A percentile compares a stretch with the other conserved stretches of the same genome.
Conservation (phyloP, 306 rosid genomes). For the Prunus campanulata region DNA sequence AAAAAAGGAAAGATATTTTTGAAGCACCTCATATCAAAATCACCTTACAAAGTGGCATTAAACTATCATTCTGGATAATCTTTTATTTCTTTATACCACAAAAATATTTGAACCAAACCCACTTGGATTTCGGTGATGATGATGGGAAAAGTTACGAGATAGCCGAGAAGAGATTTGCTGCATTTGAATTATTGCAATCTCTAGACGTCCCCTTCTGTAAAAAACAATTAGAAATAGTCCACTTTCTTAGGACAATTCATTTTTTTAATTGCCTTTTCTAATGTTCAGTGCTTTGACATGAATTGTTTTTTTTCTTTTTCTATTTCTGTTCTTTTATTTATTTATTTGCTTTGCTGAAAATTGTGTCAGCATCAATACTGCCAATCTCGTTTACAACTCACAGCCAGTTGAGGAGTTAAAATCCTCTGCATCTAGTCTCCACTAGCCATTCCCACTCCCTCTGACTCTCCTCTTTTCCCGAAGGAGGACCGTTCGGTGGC, state of each 20-base stretch:
- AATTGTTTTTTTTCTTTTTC: neutral
- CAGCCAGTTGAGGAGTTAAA: neutral
- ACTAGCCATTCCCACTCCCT: neutral
- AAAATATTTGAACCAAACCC: neutral
- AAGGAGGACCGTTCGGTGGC: too few relatives aligned
- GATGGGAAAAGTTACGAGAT: neutral
- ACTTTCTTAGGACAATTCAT: neutral
- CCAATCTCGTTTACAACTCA: neutral
- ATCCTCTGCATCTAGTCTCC: neutral
- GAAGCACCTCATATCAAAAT: neutral
- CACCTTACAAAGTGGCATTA: neutral
- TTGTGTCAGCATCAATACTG: neutral
- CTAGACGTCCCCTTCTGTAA: neutral
- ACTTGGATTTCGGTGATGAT: neutral
- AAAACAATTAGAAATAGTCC: neutral
- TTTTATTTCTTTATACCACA: neutral
- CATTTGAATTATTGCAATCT: neutral
- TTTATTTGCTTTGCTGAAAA: neutral
- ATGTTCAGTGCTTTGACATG: neutral
- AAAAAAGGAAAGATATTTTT: too few relatives aligned
- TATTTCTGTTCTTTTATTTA: too few relatives aligned
- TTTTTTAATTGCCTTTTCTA: neutral
- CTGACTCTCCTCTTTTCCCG: too few relatives aligned
- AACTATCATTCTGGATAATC: neutral
- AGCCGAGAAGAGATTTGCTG: neutral